Evolutionary conservation across 441 rosid species (phyloP), one percentile per base, ranked within the genome.

Genomic region (Mallotus japonicus): DNA sequence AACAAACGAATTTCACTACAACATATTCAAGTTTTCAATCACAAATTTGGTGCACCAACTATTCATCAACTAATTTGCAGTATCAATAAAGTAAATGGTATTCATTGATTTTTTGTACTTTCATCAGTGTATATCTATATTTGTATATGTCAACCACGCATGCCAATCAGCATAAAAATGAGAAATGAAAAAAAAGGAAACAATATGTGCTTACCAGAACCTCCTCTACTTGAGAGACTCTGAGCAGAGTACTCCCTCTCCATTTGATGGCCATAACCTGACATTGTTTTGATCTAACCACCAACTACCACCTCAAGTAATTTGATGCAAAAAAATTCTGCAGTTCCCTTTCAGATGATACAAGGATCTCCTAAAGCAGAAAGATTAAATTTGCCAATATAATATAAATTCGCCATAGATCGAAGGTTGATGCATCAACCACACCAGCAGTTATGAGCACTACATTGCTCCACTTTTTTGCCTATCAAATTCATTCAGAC

Each of bases 241-340:
- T 37, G 83, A 70, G 87, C 82, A 5, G 98, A 94, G 88, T 69
- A 73, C 70, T 85, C 82, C 70, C 91, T 83, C 79, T 90, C 98
- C 93, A 88, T 88, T 80, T 86, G 92, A 83, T 86, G 93, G 13
- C 81, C 85, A 24, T 86, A 88, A 80, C 89, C 93, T 17, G 93
- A 93, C 96, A 89, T 86, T 69, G 14, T 75, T 75, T 65, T 9
- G 44, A 67, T 75, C 77, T 74, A 79, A 63, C 59, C 69, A 68
- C 67, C 47, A 67, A 72, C 70, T 66, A 75, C 65, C 64, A 62
- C 68, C 63, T 72, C 76, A 57, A 73, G 62, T 51, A 66, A 63
- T 59, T 71, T 60, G 67, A 63, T 60, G 56, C 19, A 47, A 47
- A 55, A 55, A 59, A 67, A 28, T 70, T 69, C 58, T 34, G 73